These are phyloP conservation scores for Cladosporium sphaerospermum DNA, from an alignment of 2,329 filamentous ascomycete species.

Conservation along the genomic window DNA sequence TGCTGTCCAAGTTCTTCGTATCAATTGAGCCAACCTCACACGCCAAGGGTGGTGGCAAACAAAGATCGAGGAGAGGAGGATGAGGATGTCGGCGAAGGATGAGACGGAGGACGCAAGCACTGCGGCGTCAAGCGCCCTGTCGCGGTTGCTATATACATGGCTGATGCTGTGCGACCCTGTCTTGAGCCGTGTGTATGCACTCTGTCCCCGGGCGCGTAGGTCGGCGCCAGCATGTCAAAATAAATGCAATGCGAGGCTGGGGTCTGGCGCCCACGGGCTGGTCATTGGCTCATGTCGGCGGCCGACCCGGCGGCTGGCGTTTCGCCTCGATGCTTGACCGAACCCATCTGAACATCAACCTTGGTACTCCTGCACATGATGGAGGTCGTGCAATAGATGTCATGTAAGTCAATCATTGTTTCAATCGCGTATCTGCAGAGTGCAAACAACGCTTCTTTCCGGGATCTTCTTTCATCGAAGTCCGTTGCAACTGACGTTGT, in stretches of 20 bases:
- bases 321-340: slow-evolving; percentile 2
- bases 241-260: not conserved
- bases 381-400: too few species aligned
- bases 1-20: too few species aligned
- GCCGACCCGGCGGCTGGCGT: slow-evolving; percentile 1
- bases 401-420: too few species aligned
- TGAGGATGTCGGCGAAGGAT: not conserved
- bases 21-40: not conserved
- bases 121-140: slow-evolving; percentile 9
- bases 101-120: slow-evolving; percentile 2
- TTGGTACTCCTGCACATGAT: too few species aligned
- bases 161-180: slow-evolving; percentile 1
- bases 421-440: too few species aligned
- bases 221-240: not conserved
- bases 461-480: too few species aligned
- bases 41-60: not conserved
- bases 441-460: too few species aligned
- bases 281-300: not conserved
- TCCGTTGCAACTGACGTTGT: too few species aligned
- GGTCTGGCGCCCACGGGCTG: not conserved
- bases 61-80: not conserved
- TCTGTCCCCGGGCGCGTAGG: slow-evolving; percentile 6
- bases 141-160: slow-evolving; percentile 8
- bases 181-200: slow-evolving; percentile 4
- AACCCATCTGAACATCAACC: not conserved